Evolutionary conservation across 371 early-diverging fungal genomes (phyloP).

Genomic region (Syncephalastrum contaminatum): DNA sequence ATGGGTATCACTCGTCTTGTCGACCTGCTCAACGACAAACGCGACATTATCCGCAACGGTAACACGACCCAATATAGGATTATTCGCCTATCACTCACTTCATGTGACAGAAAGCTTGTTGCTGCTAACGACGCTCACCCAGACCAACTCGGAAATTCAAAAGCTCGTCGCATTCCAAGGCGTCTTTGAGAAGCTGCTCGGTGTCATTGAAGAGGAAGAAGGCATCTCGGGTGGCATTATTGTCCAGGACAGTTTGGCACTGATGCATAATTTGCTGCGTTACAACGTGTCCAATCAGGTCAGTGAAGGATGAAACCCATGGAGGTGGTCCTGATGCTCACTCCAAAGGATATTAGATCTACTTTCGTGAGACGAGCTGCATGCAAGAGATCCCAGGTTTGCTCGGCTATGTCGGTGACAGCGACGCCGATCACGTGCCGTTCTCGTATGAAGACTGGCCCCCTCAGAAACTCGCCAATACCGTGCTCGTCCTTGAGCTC

Average conservation of each 20-base stretch:
- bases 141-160: conserved; percentile 92
- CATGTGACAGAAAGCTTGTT: conserved; percentile 79
- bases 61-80: not conserved
- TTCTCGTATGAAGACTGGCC: conserved; percentile 57
- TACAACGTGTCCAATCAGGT: conserved; percentile 97
- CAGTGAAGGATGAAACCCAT: conserved; percentile 7
- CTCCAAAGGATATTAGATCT: conserved; percentile 56
- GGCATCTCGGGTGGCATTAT: conserved; percentile 93
- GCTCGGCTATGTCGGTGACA: conserved; percentile 63
- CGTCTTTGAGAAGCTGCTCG: conserved; percentile 89
- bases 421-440: conserved; percentile 56
- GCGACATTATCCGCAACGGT: conserved; percentile 96
- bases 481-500: conserved; percentile 78
- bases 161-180: conserved; percentile 97
- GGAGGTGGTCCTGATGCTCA: not conserved
- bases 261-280: conserved; percentile 87
- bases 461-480: conserved; percentile 83
- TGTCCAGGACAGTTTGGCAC: conserved; percentile 93
- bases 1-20: conserved; percentile 90
- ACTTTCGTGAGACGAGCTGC: conserved; percentile 94
- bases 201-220: conserved; percentile 88
- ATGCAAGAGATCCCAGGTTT: conserved; percentile 81
- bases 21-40: conserved; percentile 87
- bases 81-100: not conserved
- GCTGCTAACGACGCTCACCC: conserved; percentile 84